phyloP scores from a whole-genome alignment of 129 eudicot genomes.

The Apium graveolens region DNA sequence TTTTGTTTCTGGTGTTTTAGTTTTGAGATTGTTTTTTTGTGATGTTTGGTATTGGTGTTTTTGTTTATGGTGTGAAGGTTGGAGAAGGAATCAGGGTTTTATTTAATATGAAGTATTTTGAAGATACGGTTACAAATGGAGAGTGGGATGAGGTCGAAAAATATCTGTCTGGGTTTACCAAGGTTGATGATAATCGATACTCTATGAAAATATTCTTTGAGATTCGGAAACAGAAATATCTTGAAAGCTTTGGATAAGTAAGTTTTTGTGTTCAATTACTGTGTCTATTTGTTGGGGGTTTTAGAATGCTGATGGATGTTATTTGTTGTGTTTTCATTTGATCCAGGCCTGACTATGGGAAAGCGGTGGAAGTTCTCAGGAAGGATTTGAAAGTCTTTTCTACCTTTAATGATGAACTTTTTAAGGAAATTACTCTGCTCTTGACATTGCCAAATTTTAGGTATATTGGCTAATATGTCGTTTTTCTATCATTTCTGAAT shows the following conservation, averaged over 20 bases:
- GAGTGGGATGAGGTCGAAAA: conserved; percentile 12
- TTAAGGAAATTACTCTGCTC: conserved; percentile 46
- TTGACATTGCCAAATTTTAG: conserved; percentile 47
- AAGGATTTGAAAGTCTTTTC: conserved; percentile 51
- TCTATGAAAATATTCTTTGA: conserved; percentile 14
- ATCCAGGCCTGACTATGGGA: conserved; percentile 37
- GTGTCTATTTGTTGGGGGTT: background rate
- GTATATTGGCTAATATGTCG: conserved; percentile 14
- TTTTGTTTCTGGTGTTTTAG: background rate
- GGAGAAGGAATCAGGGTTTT: conserved; percentile 15
- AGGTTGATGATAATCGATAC: conserved; percentile 10
- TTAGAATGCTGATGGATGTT: background rate
- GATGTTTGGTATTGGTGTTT: background rate
- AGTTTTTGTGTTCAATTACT: background rate
- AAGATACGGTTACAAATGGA: conserved; percentile 1
- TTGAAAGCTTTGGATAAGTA: conserved; percentile 18
- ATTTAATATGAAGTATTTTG: conserved; percentile 11
- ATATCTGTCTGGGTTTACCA: conserved; percentile 9
- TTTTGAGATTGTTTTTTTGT: background rate
- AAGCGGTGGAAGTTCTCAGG: conserved; percentile 48
- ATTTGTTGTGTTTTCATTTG: background rate
- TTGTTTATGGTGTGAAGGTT: conserved; percentile 1
- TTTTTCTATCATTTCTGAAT: background rate
- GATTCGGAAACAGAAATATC: conserved; percentile 12
- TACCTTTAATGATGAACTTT: conserved; percentile 34